A percentile compares a stretch with the other conserved stretches of the same genome.
Conservation (phyloP, 768 basidiomycete species). For the Mrakia blollopis region DNA sequence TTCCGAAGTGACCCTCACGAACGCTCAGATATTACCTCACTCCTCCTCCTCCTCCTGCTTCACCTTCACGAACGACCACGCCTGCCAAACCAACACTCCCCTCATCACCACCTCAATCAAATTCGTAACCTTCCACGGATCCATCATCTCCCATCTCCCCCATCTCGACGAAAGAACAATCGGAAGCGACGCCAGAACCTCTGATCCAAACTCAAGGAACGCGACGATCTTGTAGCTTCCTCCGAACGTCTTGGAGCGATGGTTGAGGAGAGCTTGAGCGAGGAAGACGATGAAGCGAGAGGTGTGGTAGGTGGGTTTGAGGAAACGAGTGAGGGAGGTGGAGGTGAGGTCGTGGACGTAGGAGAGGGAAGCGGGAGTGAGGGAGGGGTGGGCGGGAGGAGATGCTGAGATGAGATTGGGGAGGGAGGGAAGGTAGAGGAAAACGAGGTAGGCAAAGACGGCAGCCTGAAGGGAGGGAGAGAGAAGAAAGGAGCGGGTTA, state of each 20-base stretch:
- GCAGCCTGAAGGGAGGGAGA: not conserved
- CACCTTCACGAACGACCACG: not conserved
- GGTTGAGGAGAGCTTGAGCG: conserved; percentile 1
- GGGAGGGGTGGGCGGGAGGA: not conserved
- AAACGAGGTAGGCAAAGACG: not conserved
- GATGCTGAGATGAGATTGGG: not conserved
- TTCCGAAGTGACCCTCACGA: too few species aligned
- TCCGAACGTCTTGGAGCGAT: conserved; percentile 6
- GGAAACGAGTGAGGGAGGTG: not conserved
- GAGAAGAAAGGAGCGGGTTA: not conserved
- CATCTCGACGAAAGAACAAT: conserved; percentile 3
- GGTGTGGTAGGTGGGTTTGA: not conserved
- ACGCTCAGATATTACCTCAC: too few species aligned
- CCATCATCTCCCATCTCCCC: conserved; percentile 5
- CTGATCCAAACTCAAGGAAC: not conserved
- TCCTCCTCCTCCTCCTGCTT: conserved; percentile 2
- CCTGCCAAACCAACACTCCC: conserved; percentile 1
- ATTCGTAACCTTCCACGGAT: conserved; percentile 4
- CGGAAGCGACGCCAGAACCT: not conserved
- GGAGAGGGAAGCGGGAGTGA: not conserved
- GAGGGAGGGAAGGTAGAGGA: not conserved
- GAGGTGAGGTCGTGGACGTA: not conserved
- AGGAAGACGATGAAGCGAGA: not conserved
- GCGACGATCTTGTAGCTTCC: conserved; percentile 1
- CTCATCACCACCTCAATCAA: not conserved